Evolutionary conservation across 164 flowering plant genomes (phyloP).

Genomic region (Dillenia turbinata): DNA sequence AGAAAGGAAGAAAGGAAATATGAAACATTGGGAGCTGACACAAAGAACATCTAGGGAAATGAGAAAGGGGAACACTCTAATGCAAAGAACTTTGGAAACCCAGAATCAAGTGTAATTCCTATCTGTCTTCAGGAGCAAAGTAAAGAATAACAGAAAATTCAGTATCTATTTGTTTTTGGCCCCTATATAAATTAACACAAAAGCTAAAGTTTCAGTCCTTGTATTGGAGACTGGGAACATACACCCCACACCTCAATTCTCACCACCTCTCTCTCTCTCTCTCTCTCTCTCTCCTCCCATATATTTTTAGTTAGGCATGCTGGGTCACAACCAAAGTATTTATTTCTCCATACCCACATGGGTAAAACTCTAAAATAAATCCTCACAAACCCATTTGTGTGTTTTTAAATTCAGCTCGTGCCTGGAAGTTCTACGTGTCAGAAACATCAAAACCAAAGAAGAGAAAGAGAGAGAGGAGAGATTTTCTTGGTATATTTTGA

Average conservation of each 20-base stretch:
- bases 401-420: constrained; percentile 30
- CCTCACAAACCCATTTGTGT: constrained; percentile 16
- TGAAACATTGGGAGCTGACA: constrained; percentile 28
- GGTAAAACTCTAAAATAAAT: constrained; percentile 29
- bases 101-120: constrained; percentile 57
- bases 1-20: constrained; percentile 6
- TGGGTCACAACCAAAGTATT: constrained; percentile 38
- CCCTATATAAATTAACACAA: constrained; percentile 36
- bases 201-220: constrained; percentile 70
- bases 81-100: constrained; percentile 51
- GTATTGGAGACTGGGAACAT: constrained; percentile 78
- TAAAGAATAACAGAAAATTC: constrained; percentile 46
- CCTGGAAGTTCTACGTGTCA: constrained; percentile 25
- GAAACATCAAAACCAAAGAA: constrained; percentile 20
- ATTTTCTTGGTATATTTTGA: constrained; percentile 2
- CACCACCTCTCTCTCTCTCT: background rate
- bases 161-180: constrained; percentile 9
- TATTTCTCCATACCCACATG: constrained; percentile 47
- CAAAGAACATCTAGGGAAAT: constrained; percentile 81
- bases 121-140: constrained; percentile 32
- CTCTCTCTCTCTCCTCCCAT: background rate
- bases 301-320: constrained; percentile 21
- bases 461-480: constrained; percentile 10
- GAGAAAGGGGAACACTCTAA: constrained; percentile 56
- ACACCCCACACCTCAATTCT: constrained; percentile 1